Evolutionary conservation across 2,329 filamentous ascomycete species (phyloP), one percentile per base, ranked within the genome.

Genomic region (Phialophora chinensis): DNA sequence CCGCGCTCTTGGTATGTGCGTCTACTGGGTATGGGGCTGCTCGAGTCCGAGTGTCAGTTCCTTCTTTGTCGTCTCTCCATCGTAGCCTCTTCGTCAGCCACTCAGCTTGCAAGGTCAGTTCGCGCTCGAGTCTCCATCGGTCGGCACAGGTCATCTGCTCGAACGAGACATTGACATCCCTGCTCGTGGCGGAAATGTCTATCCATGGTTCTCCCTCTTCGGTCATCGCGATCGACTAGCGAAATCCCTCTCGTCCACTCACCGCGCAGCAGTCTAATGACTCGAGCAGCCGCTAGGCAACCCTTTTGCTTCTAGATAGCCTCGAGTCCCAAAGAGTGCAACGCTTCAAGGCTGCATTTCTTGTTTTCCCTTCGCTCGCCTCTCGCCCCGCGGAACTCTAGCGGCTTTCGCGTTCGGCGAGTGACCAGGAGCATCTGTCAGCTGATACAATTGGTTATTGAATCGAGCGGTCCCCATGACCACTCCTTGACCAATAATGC

Each of bases 121-220:
- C 58, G 53, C 53, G 25, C 29, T 55, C 25, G 12, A 27, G 59
- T 61, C n/a, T 52, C 50, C 62, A 25, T 61, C 49, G 17, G 12
- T 50, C 59, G 23, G 27, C 49, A 25, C 44, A 61, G 62, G 62
- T 63, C 62, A 63, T 63, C 53, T 63, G 62, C 54, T 50, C 53
- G 38, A 50, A 14, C 12, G 44, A 27, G 17, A 14, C 29, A 10
- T 33, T 27, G 23, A 38, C 4, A 53, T 49, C 59, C 59, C 59
- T 61, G 59, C 53, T 44, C 59, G 63, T 66, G 66, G 66, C 66
- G 66, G 63, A 66, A 68, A 63, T 68, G 66, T 47, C 60, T 66
- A 50, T 66, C 60, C 63, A 66, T 58, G 56, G 31, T 27, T 52
- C 57, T 44, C 23, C 52, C 42, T 57, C 54, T 29, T 60, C 44